Percentiles rank a stretch among this genome's conserved stretches.
These are phyloP conservation scores for Aureobasidium sp. DNA, from an alignment of 2,329 filamentous ascomycete genomes.

Conservation along the genomic window DNA sequence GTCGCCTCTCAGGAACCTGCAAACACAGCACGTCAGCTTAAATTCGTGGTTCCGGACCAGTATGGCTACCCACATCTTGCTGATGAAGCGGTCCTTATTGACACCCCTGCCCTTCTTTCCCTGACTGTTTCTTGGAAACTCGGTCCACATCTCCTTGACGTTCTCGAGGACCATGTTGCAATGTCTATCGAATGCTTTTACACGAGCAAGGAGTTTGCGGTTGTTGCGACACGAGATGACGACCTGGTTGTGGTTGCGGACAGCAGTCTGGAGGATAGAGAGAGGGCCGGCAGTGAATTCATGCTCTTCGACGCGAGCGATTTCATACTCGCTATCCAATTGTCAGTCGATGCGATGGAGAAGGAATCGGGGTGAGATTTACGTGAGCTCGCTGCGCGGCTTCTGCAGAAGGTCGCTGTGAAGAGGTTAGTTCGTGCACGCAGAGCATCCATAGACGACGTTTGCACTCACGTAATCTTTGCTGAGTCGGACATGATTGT, in stretches of 20 bases:
- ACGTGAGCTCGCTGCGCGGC: slow-evolving; percentile 87
- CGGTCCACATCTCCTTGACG: slow-evolving; percentile 99
- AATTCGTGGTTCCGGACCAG: neutral
- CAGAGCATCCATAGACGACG: neutral
- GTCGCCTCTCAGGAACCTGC: slow-evolving; percentile 65
- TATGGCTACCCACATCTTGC: slow-evolving; percentile 67
- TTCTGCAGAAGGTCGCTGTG: slow-evolving; percentile 79
- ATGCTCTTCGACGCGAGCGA: slow-evolving; percentile 72
- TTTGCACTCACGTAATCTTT: slow-evolving; percentile 9
- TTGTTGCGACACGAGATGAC: slow-evolving; percentile 98
- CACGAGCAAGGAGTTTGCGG: slow-evolving; percentile 90
- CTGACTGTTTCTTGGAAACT: slow-evolving; percentile 72
- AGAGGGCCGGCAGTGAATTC: slow-evolving; percentile 75
- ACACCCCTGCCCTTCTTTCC: slow-evolving; percentile 86
- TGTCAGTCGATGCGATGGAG: slow-evolving; percentile 18
- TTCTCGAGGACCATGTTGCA: slow-evolving; percentile 99
- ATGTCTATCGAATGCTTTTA: slow-evolving; percentile 97
- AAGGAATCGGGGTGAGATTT: slow-evolving; percentile 36
- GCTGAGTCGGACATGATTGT: slow-evolving; percentile 12
- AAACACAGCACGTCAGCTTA: neutral
- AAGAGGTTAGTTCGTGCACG: neutral
- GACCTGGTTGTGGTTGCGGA: slow-evolving; percentile 89
- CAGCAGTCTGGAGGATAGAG: slow-evolving; percentile 93
- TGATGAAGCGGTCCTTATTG: slow-evolving; percentile 97
- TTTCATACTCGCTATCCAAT: slow-evolving; percentile 71